Evolutionary conservation across 1,139 yeast genomes (phyloP).

Genomic region (Yamadazyma triangularis): DNA sequence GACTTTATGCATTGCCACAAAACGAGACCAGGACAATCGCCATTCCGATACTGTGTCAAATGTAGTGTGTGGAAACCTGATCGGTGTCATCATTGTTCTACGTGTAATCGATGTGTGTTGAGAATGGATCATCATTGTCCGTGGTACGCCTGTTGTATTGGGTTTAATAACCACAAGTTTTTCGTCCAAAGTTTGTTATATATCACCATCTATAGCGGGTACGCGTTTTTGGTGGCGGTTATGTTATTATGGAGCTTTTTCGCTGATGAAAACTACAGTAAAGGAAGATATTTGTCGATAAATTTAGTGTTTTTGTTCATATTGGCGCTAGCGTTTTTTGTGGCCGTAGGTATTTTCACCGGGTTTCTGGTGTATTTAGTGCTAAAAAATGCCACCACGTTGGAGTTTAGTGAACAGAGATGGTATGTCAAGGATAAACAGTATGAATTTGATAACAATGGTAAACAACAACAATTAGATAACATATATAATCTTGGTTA

Average conservation of each 20-base stretch:
- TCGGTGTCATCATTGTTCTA: conserved; percentile 84
- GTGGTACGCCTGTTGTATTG: conserved; percentile 91
- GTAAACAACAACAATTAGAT: conserved; percentile 33
- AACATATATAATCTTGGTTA: conserved; percentile 77
- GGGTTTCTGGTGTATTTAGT: conserved; percentile 59
- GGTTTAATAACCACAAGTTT: conserved; percentile 25
- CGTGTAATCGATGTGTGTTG: conserved; percentile 65
- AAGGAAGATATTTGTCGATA: conserved; percentile 44
- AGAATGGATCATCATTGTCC: conserved; percentile 95
- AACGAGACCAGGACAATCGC: conserved; percentile 11
- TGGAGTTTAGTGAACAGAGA: conserved; percentile 64
- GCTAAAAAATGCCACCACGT: conserved; percentile 66
- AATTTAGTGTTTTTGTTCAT: conserved; percentile 59
- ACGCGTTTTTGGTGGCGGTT: conserved; percentile 35
- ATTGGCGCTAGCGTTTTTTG: conserved; percentile 56
- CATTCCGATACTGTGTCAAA: conserved; percentile 41
- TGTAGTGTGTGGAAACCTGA: conserved; percentile 93
- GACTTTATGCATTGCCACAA: conserved; percentile 11
- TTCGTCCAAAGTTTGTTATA: conserved; percentile 66
- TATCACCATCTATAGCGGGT: conserved; percentile 44
- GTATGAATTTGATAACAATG: conserved; percentile 36
- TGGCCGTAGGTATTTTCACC: conserved; percentile 58
- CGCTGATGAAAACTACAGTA: conserved; percentile 28
- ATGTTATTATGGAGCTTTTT: conserved; percentile 49
- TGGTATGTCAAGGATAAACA: conserved; percentile 30